Evolutionary conservation across 2,329 filamentous ascomycete species (phyloP).

Genomic region (Fusarium dimerum): DNA sequence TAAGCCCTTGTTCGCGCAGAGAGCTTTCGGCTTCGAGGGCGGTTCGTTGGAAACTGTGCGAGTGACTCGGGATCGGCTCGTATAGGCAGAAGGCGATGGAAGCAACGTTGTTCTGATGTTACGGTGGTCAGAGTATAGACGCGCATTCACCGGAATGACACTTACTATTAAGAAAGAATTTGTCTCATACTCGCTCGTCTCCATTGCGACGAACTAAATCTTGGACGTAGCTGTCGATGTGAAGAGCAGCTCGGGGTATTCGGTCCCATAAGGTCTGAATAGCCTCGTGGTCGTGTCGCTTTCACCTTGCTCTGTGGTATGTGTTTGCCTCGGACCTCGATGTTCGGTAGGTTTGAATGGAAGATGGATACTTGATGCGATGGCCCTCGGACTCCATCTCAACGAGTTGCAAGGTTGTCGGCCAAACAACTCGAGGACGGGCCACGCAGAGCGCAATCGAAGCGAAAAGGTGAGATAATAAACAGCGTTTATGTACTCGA

Average conservation of each 20-base stretch:
- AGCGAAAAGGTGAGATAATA: background rate
- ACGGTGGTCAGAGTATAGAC: conserved; percentile 14
- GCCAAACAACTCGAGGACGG: conserved; percentile 24
- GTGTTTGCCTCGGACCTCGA: background rate
- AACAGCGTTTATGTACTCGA: background rate
- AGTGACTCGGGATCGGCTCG: conserved; percentile 47
- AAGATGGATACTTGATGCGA: conserved; percentile 22
- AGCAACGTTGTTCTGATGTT: conserved; percentile 55
- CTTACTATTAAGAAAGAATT: conserved; percentile 59
- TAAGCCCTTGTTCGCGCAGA: conserved; percentile 53
- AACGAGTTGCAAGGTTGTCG: conserved; percentile 28
- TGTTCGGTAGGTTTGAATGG: conserved; percentile 6
- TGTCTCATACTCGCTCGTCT: conserved; percentile 64
- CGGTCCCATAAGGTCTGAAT: conserved; percentile 14
- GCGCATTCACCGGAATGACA: background rate
- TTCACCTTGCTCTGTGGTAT: conserved; percentile 4
- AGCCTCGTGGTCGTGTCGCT: conserved; percentile 19
- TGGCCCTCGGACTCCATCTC: conserved; percentile 42
- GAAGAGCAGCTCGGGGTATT: conserved; percentile 27
- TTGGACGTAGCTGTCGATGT: conserved; percentile 26
- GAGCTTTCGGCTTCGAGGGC: conserved; percentile 53
- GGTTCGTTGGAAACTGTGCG: conserved; percentile 45
- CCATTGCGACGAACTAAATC: conserved; percentile 54
- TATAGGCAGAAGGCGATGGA: conserved; percentile 58
- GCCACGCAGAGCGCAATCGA: conserved; percentile 18